Base-by-base conservation (phyloP, 202 grass and related monocot genomes). In the Setaria viridis region DNA sequence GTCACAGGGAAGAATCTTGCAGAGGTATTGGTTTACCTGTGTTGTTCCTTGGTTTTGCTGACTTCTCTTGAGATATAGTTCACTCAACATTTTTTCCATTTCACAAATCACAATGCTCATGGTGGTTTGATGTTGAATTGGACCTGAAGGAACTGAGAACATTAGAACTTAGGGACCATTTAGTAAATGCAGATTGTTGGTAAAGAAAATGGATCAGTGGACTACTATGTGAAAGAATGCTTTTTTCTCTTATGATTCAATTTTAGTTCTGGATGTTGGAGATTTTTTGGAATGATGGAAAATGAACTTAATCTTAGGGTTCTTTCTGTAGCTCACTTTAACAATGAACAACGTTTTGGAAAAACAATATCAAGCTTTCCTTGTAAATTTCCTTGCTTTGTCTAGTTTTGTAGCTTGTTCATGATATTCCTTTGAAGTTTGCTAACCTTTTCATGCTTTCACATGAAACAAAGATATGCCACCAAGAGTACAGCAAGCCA, bases 1-100 rank as follows among this genome's bases (percentile, higher is more conserved):
- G 94, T 92, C 78, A 97, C 97, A 5, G 91, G 89, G 78, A 94
- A 91, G 73, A 94, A 90, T 82, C 94, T 99, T 67, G 94, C 97
- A 15, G 82, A 99, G 97, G 97, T 99, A 94, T 62, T 5, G 34
- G 17, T 54, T 81, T 64, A 49, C 51, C 57, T 67, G 33, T 53
- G 59, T 77, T 82, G 35, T 71, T 91, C 53, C 45, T 78, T 77
- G 41, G 45, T 79, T 85, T 74, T 73, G n/a, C 55, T 77, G 58
- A 13, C 39, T 82, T 80, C 48, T 72, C 45, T 76, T 85, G 67
- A 42, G 55, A 73, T 56, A 13, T 79, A 79, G 42, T 60, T 65
- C 58, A 72, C 41, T 78, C 53, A 73, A 78, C 57, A 58, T 79
- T 37, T 45, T 84, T 88, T 66, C 47, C 14, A 49, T 80, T 85